phyloP scores from a whole-genome alignment of 1,284 basidiomycete species.

The Sparassis latifolia region DNA sequence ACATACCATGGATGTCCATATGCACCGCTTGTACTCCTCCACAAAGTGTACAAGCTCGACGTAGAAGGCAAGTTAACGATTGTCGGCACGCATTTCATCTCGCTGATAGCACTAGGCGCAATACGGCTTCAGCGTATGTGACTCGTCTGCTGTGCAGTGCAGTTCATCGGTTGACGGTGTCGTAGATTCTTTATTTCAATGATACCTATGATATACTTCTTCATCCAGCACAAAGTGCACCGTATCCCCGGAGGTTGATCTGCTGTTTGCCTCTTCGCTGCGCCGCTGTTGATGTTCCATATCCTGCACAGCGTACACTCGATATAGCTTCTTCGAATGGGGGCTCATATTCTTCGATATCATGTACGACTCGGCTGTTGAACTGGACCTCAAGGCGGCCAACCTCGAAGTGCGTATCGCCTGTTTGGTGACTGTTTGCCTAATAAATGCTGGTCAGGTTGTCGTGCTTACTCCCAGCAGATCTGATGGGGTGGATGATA shows the following conservation, averaged over 20 bases:
- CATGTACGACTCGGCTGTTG: constrained; percentile 65
- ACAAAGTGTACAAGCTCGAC: constrained; percentile 31
- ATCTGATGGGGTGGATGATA: constrained; percentile 21
- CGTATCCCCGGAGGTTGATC: constrained; percentile 68
- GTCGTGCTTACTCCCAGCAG: background rate
- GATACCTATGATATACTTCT: constrained; percentile 77
- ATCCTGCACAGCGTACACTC: constrained; percentile 62
- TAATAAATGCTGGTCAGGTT: background rate
- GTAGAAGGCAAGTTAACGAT: constrained; percentile 44
- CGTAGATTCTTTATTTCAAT: constrained; percentile 65
- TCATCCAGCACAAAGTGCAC: constrained; percentile 79
- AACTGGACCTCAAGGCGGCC: constrained; percentile 53
- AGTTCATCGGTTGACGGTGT: too few species aligned
- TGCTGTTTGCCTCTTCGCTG: background rate
- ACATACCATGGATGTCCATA: constrained; percentile 85
- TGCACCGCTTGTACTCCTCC: constrained; percentile 53
- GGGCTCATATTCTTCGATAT: constrained; percentile 76
- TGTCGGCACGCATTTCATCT: background rate
- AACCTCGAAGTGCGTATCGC: constrained; percentile 42
- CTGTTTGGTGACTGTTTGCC: background rate
- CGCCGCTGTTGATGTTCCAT: constrained; percentile 6
- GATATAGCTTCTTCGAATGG: constrained; percentile 87
- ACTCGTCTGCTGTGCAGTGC: background rate
- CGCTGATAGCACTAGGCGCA: constrained; percentile 31
- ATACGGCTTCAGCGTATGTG: constrained; percentile 45